phyloP scores from a whole-genome alignment of 2,329 filamentous ascomycete genomes.

The Ilyonectria mors-panacis region DNA sequence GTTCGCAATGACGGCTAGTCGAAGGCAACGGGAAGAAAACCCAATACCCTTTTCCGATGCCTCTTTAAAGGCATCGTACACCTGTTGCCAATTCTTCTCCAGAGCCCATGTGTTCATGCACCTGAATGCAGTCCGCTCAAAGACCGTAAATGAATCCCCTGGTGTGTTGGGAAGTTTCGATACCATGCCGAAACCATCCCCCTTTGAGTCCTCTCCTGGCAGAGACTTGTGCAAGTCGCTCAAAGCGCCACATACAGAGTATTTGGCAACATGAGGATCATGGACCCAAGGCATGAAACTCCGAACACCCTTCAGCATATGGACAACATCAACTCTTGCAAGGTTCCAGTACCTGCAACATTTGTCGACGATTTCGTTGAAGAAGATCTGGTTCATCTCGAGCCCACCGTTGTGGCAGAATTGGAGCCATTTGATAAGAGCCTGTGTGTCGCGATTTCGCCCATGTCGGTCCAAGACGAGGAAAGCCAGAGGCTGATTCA shows the following conservation, averaged over 20 bases:
- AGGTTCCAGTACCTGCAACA: constrained; percentile 55
- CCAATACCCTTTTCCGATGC: constrained; percentile 48
- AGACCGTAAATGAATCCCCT: constrained; percentile 41
- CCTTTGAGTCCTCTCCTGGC: constrained; percentile 31
- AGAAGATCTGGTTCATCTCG: constrained; percentile 49
- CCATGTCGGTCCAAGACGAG: constrained; percentile 51
- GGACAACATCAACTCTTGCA: constrained; percentile 37
- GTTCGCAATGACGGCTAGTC: constrained; percentile 63
- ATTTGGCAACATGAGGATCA: constrained; percentile 42
- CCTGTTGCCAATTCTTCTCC: constrained; percentile 49
- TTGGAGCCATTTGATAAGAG: constrained; percentile 51
- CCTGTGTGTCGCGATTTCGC: constrained; percentile 46
- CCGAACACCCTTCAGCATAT: constrained; percentile 49
- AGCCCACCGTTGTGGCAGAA: constrained; percentile 51
- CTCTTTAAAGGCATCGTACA: constrained; percentile 56
- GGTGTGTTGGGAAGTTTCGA: constrained; percentile 34
- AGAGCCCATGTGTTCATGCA: constrained; percentile 59
- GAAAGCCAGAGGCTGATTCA: constrained; percentile 49
- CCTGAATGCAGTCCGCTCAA: constrained; percentile 42
- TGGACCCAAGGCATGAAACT: constrained; percentile 42
- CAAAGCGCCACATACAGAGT: constrained; percentile 38
- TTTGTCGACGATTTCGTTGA: constrained; percentile 45
- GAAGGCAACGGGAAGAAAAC: constrained; percentile 59
- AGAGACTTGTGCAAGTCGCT: constrained; percentile 39
- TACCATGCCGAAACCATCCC: constrained; percentile 25